Evolutionary conservation across 2,329 filamentous ascomycete genomes (phyloP), one percentile per base, ranked within the genome.

Genomic region (Fusarium lyarnte): DNA sequence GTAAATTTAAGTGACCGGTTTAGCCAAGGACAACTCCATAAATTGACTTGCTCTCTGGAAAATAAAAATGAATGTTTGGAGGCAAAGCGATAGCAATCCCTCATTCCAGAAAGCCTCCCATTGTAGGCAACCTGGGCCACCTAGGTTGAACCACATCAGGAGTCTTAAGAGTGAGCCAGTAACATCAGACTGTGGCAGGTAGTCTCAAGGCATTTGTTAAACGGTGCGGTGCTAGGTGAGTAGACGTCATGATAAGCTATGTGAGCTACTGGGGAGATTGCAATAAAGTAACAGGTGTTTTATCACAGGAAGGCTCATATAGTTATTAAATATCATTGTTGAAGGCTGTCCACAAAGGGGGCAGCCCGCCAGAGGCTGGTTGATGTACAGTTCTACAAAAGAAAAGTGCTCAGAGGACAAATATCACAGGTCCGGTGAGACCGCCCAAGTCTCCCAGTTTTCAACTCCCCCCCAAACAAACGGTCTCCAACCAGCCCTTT

Each of bases 341-440:
- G 69, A 60, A 63, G 74, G 68, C 53, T 70, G 58, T 64, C 71
- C 72, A 46, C 69, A 54, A 29, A 64, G 47, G 59, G 61, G 58
- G 35, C 53, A 57, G 58, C 74, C 67, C 53, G 61, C 66, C 67
- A 69, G 45, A 62, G 60, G 57, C 70, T 78, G 59, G 61, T 77
- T 79, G 78, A 78, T 79, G 76, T 79, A 79, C 78, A 79, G 63
- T 78, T 76, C 70, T 79, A 78, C 75, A 78, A 78, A 78, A 73
- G 76, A 78, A 79, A 78, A 63, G 69, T 77, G 76, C 68, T 78
- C 76, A 72, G 69, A 77, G 68, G 73, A 76, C 74, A 72, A 71
- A 67, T 63, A 69, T 73, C 66, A 66, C 54, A 77, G 66, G 69
- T 67, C 74, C 66, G 52, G 61, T 58, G 63, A 77, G 69, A 71